These are phyloP conservation scores for Trifolium dubium DNA, from an alignment of 306 rosid genomes.

Conservation along the genomic window DNA sequence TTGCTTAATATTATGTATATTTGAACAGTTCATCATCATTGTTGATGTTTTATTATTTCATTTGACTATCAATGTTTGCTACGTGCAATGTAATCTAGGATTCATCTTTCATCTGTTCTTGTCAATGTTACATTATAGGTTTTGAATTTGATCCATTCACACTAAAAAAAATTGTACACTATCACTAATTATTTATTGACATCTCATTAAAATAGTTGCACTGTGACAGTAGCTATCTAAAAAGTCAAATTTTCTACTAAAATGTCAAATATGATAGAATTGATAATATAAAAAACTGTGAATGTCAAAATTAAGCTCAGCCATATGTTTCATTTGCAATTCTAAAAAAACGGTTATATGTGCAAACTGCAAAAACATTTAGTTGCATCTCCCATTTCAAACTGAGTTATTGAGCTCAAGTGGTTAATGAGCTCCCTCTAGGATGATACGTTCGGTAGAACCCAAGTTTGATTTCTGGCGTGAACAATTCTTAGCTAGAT, in stretches of 20 bases:
- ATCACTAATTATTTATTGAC: conserved; percentile 11
- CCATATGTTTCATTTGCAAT: conserved; percentile 11
- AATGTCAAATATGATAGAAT: background rate
- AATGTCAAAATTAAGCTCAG: conserved; percentile 7
- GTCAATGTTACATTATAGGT: conserved; percentile 28
- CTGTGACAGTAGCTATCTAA: background rate
- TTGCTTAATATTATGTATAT: conserved; percentile 15
- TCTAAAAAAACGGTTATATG: background rate
- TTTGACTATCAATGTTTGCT: conserved; percentile 29
- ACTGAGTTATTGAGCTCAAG: no score
- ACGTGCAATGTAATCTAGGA: conserved; percentile 1
- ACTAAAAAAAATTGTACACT: background rate
- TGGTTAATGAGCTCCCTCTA: no score
- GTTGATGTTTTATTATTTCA: conserved; percentile 20
- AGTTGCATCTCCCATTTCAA: conserved; percentile 7
- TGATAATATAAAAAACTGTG: background rate
- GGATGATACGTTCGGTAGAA: no score
- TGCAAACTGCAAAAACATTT: background rate
- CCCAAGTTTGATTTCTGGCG: no score
- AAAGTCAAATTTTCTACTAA: conserved; percentile 1
- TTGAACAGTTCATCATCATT: conserved; percentile 19
- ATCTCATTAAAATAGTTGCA: conserved; percentile 8
- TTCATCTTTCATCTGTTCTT: conserved; percentile 1
- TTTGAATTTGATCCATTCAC: conserved; percentile 20
- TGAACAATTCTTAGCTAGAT: no score